A percentile compares a stretch with the other conserved stretches of the same genome.
Conservation (phyloP, 306 rosid genomes). For the Quercus wislizeni region DNA sequence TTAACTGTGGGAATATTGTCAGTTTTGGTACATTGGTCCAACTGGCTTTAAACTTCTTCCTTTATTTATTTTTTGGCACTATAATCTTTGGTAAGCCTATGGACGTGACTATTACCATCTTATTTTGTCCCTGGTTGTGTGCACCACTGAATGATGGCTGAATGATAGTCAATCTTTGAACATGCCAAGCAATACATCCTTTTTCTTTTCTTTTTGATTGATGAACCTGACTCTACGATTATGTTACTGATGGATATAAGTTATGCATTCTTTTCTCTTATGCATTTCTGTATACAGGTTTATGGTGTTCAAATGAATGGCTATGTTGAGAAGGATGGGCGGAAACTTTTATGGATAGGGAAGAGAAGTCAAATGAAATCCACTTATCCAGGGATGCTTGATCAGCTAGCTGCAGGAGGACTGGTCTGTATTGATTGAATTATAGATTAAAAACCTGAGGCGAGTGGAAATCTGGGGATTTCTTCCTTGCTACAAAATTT, state of each 20-base stretch:
- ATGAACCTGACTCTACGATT: constrained; percentile 8
- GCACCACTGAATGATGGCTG: constrained; percentile 17
- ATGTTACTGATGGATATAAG: neutral
- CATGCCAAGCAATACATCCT: neutral
- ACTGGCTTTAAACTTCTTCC: neutral
- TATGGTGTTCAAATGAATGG: constrained; percentile 87
- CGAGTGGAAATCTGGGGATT: constrained; percentile 10
- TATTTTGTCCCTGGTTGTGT: neutral
- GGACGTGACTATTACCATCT: constrained; percentile 3
- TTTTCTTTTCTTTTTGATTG: constrained; percentile 9
- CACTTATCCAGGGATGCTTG: constrained; percentile 90
- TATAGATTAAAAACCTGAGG: neutral
- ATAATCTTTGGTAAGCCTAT: neutral
- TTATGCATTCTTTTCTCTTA: constrained; percentile 9
- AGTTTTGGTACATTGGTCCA: neutral
- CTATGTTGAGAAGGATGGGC: constrained; percentile 67
- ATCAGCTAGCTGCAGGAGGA: constrained; percentile 92
- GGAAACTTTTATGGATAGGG: constrained; percentile 75
- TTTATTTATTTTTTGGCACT: too few species aligned
- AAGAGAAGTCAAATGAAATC: constrained; percentile 77
- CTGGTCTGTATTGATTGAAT: constrained; percentile 55
- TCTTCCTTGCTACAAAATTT: neutral
- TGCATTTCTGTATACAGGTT: constrained; percentile 52
- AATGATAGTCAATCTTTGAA: constrained; percentile 19
- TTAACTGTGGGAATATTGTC: neutral